These are phyloP conservation scores for Citrus reticulata DNA, from an alignment of 345 rosid genomes.

Conservation along the genomic window DNA sequence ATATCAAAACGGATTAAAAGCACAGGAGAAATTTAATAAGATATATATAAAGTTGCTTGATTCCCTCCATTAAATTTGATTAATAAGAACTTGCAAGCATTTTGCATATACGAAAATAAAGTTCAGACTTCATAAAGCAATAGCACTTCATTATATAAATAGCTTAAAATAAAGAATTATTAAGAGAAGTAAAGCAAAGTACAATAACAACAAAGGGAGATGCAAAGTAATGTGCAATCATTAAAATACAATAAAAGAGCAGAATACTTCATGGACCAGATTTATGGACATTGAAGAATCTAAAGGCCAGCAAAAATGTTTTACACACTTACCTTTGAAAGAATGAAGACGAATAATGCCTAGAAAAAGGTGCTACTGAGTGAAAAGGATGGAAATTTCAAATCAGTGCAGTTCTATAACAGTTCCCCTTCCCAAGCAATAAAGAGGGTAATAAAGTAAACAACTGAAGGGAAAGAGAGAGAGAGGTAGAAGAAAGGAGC, in stretches of 20 bases:
- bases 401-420: not conserved
- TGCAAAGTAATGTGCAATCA: slow-evolving; percentile 25
- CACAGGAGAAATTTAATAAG: not conserved
- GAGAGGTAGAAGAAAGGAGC: not conserved
- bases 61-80: not conserved
- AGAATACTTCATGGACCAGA: not conserved
- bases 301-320: slow-evolving; percentile 11
- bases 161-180: slow-evolving; percentile 9
- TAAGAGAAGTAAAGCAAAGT: slow-evolving; percentile 19
- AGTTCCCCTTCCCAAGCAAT: not conserved
- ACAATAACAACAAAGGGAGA: slow-evolving; percentile 29
- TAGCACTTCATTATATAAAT: slow-evolving; percentile 8
- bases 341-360: slow-evolving; percentile 10
- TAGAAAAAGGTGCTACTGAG: slow-evolving; percentile 9
- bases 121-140: slow-evolving; percentile 14
- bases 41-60: not conserved
- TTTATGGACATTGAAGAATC: slow-evolving; percentile 15
- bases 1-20: slow-evolving; percentile 12
- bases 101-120: slow-evolving; percentile 24
- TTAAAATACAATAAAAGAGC: not conserved
- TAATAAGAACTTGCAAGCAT: slow-evolving; percentile 3
- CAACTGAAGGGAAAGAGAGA: not conserved
- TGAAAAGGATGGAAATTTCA: slow-evolving; percentile 20
- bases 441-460: not conserved
- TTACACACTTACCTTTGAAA: not conserved